Percentiles rank a stretch among this genome's conserved stretches.
Conservation (phyloP, 257 asterid genomes). For the Solanum commersonii region DNA sequence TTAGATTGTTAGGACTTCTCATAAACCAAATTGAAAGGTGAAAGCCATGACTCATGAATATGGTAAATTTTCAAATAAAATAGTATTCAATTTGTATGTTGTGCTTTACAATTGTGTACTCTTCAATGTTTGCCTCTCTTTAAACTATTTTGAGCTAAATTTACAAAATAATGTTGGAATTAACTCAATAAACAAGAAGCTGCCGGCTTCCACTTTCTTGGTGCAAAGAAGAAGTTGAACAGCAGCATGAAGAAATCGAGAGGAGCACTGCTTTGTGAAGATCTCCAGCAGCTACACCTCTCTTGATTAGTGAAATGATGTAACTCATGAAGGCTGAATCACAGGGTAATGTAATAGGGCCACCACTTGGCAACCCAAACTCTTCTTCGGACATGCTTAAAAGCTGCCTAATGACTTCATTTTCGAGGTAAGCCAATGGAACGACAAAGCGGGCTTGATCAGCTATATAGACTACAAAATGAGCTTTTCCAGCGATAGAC, state of each 20-base stretch:
- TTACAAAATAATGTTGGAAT: too few relatives aligned
- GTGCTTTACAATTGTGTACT: neutral
- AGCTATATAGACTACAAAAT: constrained; percentile 17
- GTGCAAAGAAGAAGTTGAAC: neutral
- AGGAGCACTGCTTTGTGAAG: neutral
- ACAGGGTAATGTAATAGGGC: neutral
- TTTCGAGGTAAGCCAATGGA: neutral
- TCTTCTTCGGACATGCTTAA: neutral
- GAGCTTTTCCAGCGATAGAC: constrained; percentile 9
- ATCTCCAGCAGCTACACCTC: neutral
- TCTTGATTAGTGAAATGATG: neutral
- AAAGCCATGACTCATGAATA: neutral
- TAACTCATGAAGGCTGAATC: neutral
- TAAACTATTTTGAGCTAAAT: too few relatives aligned
- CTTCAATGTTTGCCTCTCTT: neutral
- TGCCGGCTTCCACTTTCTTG: neutral
- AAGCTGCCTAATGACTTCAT: neutral
- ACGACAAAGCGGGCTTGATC: neutral
- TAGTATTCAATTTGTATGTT: neutral
- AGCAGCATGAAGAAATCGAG: neutral
- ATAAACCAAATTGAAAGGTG: neutral
- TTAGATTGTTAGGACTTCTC: neutral
- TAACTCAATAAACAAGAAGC: neutral
- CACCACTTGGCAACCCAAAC: neutral
- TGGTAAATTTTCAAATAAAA: neutral